A percentile compares a stretch with the other conserved stretches of the same genome.
Evolutionary conservation across 2,329 filamentous ascomycete species (phyloP).

Genomic region (Metarhizium rileyi): DNA sequence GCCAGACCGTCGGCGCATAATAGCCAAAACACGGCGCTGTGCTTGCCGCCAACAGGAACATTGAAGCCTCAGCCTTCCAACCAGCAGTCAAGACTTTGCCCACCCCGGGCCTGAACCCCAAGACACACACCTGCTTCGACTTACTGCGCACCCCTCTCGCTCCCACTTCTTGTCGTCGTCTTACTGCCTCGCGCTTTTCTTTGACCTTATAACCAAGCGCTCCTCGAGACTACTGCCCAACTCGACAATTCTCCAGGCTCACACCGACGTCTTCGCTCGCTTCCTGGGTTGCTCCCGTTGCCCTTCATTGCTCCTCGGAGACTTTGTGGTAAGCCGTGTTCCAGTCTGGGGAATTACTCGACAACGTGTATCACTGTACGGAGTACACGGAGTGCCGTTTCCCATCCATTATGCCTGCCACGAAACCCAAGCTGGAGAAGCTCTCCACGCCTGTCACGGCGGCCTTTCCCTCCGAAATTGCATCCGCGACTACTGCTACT

Average conservation of each 20-base stretch:
- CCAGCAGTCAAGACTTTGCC: neutral
- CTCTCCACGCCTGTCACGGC: constrained; percentile 53
- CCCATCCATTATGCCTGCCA: constrained; percentile 35
- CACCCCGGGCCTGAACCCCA: constrained; percentile 7
- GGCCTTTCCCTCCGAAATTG: constrained; percentile 51
- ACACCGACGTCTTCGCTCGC: constrained; percentile 2
- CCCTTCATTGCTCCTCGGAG: neutral
- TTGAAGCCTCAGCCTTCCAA: constrained; percentile 5
- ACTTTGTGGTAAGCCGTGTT: neutral
- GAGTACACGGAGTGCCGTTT: neutral
- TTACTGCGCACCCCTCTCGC: constrained; percentile 2
- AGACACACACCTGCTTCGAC: constrained; percentile 6
- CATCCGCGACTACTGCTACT: constrained; percentile 56
- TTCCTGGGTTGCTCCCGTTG: neutral
- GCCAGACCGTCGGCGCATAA: constrained; percentile 16
- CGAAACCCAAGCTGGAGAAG: constrained; percentile 51
- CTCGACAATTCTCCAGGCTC: neutral
- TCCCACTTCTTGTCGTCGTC: constrained; percentile 1
- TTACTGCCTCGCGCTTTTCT: constrained; percentile 8
- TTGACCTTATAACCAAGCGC: constrained; percentile 8
- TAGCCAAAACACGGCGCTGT: constrained; percentile 12
- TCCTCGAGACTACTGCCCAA: constrained; percentile 5
- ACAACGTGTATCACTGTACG: neutral
- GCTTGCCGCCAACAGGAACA: constrained; percentile 15
- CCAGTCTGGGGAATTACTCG: neutral